Percentiles rank a stretch among this genome's conserved stretches.
Evolutionary conservation across 768 basidiomycete species (phyloP).

Genomic region (Termitomyces sp.): DNA sequence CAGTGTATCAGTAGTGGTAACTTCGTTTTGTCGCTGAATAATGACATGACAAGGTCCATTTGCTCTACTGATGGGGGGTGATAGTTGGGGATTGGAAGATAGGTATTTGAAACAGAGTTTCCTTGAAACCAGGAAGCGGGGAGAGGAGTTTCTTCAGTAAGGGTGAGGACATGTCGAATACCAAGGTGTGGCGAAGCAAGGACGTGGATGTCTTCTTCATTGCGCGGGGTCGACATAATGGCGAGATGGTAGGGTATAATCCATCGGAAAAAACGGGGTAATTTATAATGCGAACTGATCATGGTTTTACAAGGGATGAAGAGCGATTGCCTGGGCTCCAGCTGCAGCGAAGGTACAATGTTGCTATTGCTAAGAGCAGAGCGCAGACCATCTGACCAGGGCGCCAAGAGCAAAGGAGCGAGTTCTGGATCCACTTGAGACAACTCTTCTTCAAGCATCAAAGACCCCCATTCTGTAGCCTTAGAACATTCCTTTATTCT

Average conservation of each 20-base stretch:
- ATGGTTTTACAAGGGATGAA: conserved; percentile 24
- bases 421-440: conserved; percentile 31
- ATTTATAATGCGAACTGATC: conserved; percentile 23
- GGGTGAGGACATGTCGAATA: conserved; percentile 51
- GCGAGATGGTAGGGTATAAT: conserved; percentile 53
- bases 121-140: conserved; percentile 38
- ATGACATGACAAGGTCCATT: conserved; percentile 47
- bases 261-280: conserved; percentile 62
- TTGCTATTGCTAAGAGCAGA: conserved; percentile 24
- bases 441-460: conserved; percentile 37
- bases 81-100: conserved; percentile 49
- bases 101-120: conserved; percentile 43
- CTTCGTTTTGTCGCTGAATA: conserved; percentile 39
- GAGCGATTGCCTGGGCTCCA: conserved; percentile 35
- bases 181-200: conserved; percentile 42
- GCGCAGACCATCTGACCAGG: conserved; percentile 36
- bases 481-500: conserved; percentile 38
- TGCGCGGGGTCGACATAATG: conserved; percentile 54
- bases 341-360: conserved; percentile 29
- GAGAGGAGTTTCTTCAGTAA: conserved; percentile 54
- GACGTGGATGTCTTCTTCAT: conserved; percentile 40
- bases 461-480: conserved; percentile 47
- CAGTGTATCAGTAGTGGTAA: conserved; percentile 53
- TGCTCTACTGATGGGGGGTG: conserved; percentile 53
- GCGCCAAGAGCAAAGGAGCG: conserved; percentile 23